Evolutionary conservation across 2,329 filamentous ascomycete genomes (phyloP).

Genomic region (Fusarium sp.): DNA sequence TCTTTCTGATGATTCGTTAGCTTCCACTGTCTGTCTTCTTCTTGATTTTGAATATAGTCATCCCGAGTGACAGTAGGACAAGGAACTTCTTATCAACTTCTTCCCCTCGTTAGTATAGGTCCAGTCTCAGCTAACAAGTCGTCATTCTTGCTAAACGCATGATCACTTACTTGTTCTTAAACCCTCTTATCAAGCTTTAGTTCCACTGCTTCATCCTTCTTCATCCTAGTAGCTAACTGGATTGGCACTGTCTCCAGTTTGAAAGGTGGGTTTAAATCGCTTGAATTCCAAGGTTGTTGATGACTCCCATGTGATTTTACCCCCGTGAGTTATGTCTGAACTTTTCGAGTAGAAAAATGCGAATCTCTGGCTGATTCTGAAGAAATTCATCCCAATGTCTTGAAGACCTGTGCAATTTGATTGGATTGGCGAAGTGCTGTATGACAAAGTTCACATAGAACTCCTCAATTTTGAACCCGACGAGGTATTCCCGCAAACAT

Average conservation of each 20-base stretch:
- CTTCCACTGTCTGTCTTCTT: too few species aligned
- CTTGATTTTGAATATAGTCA: too few species aligned
- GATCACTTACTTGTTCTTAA: too few species aligned
- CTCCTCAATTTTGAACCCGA: not conserved
- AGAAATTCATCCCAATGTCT: not conserved
- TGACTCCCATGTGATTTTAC: not conserved
- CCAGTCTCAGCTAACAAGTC: too few species aligned
- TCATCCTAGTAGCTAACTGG: accelerated
- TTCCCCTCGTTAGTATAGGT: too few species aligned
- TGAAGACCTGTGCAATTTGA: not conserved
- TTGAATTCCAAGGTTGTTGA: not conserved
- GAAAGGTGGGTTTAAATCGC: accelerated
- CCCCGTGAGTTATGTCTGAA: not conserved
- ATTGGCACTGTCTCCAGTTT: too few species aligned
- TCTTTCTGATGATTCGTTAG: too few species aligned
- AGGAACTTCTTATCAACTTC: too few species aligned
- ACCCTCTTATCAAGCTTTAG: not conserved
- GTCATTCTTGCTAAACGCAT: too few species aligned
- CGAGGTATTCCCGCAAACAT: not conserved
- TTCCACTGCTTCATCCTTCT: not conserved
- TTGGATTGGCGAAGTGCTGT: not conserved
- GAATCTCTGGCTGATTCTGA: not conserved
- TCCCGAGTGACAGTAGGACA: too few species aligned
- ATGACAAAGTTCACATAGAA: not conserved
- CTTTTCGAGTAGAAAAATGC: not conserved